phyloP scores from a whole-genome alignment of 768 basidiomycete species.

The Coprinopsis strossmayeri region DNA sequence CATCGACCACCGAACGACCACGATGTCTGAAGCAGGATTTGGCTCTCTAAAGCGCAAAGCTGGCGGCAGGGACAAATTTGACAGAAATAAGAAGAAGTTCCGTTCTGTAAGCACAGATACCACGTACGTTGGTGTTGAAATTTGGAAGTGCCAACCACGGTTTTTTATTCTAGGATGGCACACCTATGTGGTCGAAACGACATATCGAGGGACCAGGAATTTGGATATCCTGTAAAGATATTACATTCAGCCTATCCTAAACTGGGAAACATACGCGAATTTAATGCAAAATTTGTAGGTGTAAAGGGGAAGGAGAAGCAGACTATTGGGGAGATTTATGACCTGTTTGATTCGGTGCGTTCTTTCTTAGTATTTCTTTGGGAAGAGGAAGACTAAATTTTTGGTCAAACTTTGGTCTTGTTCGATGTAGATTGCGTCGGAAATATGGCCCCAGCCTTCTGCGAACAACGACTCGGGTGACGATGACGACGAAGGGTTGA shows the following conservation, averaged over 20 bases:
- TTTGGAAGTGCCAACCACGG: no score
- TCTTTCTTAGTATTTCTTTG: not conserved
- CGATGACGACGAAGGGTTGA: conserved; percentile 33
- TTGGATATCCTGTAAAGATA: conserved; percentile 66
- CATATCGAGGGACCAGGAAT: conserved; percentile 75
- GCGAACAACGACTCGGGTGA: conserved; percentile 25
- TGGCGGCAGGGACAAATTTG: not conserved
- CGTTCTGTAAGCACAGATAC: not conserved
- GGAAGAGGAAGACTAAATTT: no score
- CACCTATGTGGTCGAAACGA: conserved; percentile 58
- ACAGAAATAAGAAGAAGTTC: not conserved
- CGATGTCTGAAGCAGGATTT: not conserved
- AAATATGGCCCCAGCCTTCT: conserved; percentile 57
- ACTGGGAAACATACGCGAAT: not conserved
- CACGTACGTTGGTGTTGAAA: not conserved
- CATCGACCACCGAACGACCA: no score
- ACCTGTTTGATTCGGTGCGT: conserved; percentile 71
- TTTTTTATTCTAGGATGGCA: conserved; percentile 46
- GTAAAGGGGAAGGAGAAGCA: conserved; percentile 81
- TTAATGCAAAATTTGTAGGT: conserved; percentile 23
- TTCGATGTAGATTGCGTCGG: conserved; percentile 50
- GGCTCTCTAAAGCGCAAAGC: not conserved
- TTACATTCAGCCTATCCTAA: no score
- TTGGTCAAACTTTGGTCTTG: no score
- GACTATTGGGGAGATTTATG: conserved; percentile 68